Percentiles rank a stretch among this genome's conserved stretches.
phyloP scores from a whole-genome alignment of 768 basidiomycete species.

The Cantharellus anzutake region DNA sequence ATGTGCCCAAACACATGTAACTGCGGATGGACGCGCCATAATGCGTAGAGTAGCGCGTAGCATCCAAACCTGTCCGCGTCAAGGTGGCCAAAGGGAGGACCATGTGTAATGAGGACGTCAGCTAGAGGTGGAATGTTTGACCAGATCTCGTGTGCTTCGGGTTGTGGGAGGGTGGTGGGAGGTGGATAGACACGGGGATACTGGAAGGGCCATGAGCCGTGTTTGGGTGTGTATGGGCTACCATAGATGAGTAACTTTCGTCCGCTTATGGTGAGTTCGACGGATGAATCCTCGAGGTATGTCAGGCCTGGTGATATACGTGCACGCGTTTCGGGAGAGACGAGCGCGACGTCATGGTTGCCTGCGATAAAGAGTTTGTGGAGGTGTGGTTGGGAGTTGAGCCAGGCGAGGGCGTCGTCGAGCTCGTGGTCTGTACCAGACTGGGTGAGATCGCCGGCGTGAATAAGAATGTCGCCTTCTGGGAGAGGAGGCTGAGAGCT shows the following conservation, averaged over 20 bases:
- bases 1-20: conserved; percentile 28
- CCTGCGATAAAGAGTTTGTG: conserved; percentile 27
- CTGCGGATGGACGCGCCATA: conserved; percentile 20
- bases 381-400: conserved; percentile 16
- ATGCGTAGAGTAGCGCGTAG: conserved; percentile 15
- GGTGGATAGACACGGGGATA: conserved; percentile 14
- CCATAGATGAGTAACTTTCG: conserved; percentile 21
- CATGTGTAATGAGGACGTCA: conserved; percentile 27
- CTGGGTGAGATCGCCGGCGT: conserved; percentile 6
- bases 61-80: conserved; percentile 18
- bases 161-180: conserved; percentile 2
- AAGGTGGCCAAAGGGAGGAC: conserved; percentile 22
- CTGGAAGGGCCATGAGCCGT: conserved; percentile 22
- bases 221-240: conserved; percentile 22
- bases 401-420: conserved; percentile 1
- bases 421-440: conserved; percentile 2
- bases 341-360: conserved; percentile 23
- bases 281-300: conserved; percentile 22
- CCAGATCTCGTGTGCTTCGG: conserved; percentile 11
- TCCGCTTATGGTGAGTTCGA: conserved; percentile 15
- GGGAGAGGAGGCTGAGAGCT: neutral
- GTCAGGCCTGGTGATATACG: conserved; percentile 14
- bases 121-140: conserved; percentile 15
- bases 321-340: neutral
- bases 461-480: conserved; percentile 5